phyloP scores from a whole-genome alignment of 2,329 filamentous ascomycete genomes.

The Nemania abortiva region DNA sequence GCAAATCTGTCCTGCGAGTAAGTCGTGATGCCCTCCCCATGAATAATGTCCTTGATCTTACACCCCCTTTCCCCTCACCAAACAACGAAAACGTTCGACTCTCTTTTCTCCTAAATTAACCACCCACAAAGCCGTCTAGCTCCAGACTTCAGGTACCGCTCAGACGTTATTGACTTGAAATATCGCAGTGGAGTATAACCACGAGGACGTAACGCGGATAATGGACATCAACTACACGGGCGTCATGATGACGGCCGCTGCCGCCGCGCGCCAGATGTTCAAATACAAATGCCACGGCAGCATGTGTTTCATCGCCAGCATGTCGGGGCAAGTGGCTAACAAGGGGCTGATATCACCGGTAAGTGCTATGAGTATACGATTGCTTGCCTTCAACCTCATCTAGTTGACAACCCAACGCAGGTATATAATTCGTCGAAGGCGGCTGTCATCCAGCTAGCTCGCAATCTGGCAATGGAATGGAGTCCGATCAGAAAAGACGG shows the following conservation, averaged over 20 bases:
- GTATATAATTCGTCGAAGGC: slow-evolving; percentile 76
- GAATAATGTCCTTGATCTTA: too few relatives aligned
- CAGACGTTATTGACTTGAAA: slow-evolving; percentile 16
- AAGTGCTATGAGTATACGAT: slow-evolving; percentile 4
- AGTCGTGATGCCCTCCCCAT: background rate
- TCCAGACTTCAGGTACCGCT: too few relatives aligned
- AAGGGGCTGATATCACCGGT: slow-evolving; percentile 73
- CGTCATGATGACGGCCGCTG: slow-evolving; percentile 77
- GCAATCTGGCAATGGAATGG: slow-evolving; percentile 74
- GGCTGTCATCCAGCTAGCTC: slow-evolving; percentile 71
- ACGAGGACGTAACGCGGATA: slow-evolving; percentile 69
- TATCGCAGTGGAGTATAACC: slow-evolving; percentile 73
- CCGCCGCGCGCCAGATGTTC: slow-evolving; percentile 74
- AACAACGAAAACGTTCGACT: background rate
- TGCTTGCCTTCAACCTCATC: background rate
- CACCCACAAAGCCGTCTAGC: background rate
- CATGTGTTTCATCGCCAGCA: slow-evolving; percentile 69
- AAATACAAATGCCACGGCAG: slow-evolving; percentile 64
- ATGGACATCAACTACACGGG: slow-evolving; percentile 78
- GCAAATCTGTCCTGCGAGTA: slow-evolving; percentile 67
- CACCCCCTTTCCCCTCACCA: background rate
- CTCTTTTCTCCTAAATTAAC: too few relatives aligned
- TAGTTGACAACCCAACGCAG: slow-evolving; percentile 16
- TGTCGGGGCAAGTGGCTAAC: slow-evolving; percentile 65
- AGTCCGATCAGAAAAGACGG: slow-evolving; percentile 57